Evolutionary conservation across 2,329 filamentous ascomycete species (phyloP), one percentile per base, ranked within the genome.

Genomic region (Alternaria ventricosa): DNA sequence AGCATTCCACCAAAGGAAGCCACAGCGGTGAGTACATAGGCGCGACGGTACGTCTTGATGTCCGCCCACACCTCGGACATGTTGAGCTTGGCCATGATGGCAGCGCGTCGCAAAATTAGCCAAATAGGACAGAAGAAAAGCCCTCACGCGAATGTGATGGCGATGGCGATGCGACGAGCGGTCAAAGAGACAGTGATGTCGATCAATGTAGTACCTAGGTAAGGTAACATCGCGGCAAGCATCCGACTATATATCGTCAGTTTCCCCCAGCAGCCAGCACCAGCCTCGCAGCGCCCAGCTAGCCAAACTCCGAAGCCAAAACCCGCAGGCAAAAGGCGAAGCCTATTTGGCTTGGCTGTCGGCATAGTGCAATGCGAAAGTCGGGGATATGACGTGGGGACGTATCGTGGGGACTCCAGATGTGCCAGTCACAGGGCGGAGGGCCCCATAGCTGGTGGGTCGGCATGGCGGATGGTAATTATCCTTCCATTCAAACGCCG

Each of bases 21-120:
- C n/a, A 82, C 77, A 0, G 75, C 77, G 0, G 82, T 83, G 13
- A 83, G 77, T 22, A 79, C 30, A 59, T 83, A 83, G 7, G 79
- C 77, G 45, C 74, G 73, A 9, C 81, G 77, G 58, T 83, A 80
- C 6, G 72, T 71, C 64, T 81, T 79, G 56, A 82, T 71, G 50
- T 82, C 81, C 30, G 71, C 65, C 75, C 78, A 80, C 47, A 82
- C 74, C 25, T 71, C 69, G 15, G 64, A 61, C n/a, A 80, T 60
- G 54, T 75, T 68, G 36, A 78, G 70, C 54, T 75, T 78, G 41
- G 69, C 73, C 78, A 79, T 81, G 9, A 9, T 55, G 60, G 65
- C 58, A 45, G 13, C 30, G 43, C 33, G 49, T 33, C n/a, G n/a
- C 28, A 43, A 30, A 47, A n/a, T 8, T 13, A n/a, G 22, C 22